Evolutionary conservation across 2,329 filamentous ascomycete genomes (phyloP).

Genomic region (Colletotrichum sansevieriae): DNA sequence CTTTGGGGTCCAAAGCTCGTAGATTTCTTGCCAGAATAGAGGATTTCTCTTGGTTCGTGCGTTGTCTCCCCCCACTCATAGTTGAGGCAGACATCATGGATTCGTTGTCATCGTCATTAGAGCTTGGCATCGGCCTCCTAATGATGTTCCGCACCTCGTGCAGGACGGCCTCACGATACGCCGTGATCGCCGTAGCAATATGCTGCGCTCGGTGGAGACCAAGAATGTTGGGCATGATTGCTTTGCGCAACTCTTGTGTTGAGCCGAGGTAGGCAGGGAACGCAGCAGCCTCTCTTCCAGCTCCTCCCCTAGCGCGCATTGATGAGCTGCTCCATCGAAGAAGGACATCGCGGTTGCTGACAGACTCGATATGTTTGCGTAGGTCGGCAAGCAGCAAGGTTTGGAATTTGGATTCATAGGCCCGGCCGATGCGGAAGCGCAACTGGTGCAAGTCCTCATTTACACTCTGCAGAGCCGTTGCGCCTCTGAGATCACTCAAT

Average conservation of each 20-base stretch:
- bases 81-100: conserved; percentile 91
- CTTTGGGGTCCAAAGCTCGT: conserved; percentile 83
- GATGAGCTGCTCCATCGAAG: conserved; percentile 87
- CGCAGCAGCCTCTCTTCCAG: conserved; percentile 74
- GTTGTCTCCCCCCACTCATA: conserved; percentile 73
- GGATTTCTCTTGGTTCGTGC: conserved; percentile 89
- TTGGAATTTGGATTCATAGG: conserved; percentile 85
- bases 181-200: conserved; percentile 82
- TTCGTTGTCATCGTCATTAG: conserved; percentile 92
- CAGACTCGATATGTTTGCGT: conserved; percentile 80
- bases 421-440: conserved; percentile 85
- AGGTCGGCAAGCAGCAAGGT: conserved; percentile 83
- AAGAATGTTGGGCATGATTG: conserved; percentile 77
- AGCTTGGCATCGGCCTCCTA: conserved; percentile 87
- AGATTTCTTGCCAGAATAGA: conserved; percentile 89
- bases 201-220: conserved; percentile 87
- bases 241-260: conserved; percentile 76
- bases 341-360: conserved; percentile 80
- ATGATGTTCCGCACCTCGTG: conserved; percentile 90
- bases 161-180: conserved; percentile 85
- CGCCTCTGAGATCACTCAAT: conserved; percentile 78
- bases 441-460: conserved; percentile 81
- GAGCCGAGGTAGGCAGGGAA: conserved; percentile 85
- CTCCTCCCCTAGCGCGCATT: conserved; percentile 76
- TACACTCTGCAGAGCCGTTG: conserved; percentile 85